Base-by-base conservation (phyloP, 2,329 filamentous ascomycete species). In the Trichophyton benhamiae region DNA sequence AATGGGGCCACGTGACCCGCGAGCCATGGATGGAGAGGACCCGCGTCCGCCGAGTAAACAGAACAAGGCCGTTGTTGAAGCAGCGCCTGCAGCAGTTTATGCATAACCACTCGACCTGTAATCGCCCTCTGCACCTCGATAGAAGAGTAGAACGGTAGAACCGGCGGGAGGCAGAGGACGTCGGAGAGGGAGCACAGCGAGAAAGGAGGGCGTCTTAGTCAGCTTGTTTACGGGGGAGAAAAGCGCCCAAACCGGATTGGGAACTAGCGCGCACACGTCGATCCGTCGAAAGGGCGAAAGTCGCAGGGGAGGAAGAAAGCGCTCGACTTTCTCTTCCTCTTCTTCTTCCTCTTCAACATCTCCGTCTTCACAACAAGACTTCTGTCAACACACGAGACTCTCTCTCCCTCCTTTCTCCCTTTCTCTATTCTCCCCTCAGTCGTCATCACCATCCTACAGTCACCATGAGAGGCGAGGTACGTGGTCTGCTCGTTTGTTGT, bases 391-490 rank as follows among this genome's bases (percentile, higher is more conserved):
- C 58, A 49, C 27, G 42, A 42, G 44, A 58, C 55, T 17, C 38
- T 46, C 59, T 53, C 52, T 30, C 48, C 59, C 46, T n/a, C 25
- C 22, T 22, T 22, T 44, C 38, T n/a, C 60, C 61, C 49, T 27
- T 22, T 20, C 42, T 25, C 60, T 41, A 41, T 36, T 44, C 36
- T n/a, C 49, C 41, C 13, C 25, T 6, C 33, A 38, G 33, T 38
- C 52, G 48, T n/a, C 17, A 48, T 11, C 44, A 48, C 20, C 20
- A 25, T 25, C 22, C 46, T 25, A 55, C 57, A 27, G 60, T 61
- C 68, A 72, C 55, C 59, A 74, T 74, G 72, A 67, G 71, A 68
- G 72, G 72, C 68, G 72, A 74, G 68, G 72, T 74, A 70, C 36
- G 60, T 61, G 7, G 41, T 22, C 25, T 48, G 48, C 36, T 59